Evolutionary conservation across 1,284 basidiomycete species (phyloP).

Genomic region (Tilletia setariae): DNA sequence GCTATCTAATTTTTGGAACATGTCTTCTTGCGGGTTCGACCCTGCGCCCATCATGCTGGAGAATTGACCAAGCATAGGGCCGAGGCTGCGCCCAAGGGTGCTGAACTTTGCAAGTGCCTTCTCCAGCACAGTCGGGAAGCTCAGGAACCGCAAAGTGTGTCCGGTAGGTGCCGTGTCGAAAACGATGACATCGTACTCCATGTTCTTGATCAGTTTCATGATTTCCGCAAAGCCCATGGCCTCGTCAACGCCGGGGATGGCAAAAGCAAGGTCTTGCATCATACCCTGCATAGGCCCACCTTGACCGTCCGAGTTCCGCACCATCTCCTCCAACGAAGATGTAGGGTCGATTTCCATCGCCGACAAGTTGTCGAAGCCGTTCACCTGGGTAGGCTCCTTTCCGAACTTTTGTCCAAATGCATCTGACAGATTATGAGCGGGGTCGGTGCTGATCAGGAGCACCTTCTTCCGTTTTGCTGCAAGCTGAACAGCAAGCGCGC

Average conservation of each 20-base stretch:
- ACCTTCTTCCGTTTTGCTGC: slow-evolving; percentile 49
- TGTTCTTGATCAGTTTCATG: slow-evolving; percentile 99
- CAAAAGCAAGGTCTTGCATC: slow-evolving; percentile 99
- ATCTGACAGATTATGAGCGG: slow-evolving; percentile 96
- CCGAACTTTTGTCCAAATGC: slow-evolving; percentile 99
- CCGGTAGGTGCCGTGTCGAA: slow-evolving; percentile 99
- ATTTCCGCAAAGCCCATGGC: slow-evolving; percentile 99
- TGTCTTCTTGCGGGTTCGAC: slow-evolving; percentile 64
- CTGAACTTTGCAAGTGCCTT: slow-evolving; percentile 95
- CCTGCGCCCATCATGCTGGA: slow-evolving; percentile 80
- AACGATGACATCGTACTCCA: slow-evolving; percentile 98
- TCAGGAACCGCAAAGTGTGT: slow-evolving; percentile 94
- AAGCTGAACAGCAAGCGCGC: slow-evolving; percentile 50
- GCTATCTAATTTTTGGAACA: slow-evolving; percentile 95
- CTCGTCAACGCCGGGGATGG: slow-evolving; percentile 98
- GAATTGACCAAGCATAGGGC: slow-evolving; percentile 92
- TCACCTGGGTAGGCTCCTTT: slow-evolving; percentile 98
- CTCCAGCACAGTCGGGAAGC: slow-evolving; percentile 94
- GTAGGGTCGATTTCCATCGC: slow-evolving; percentile 99
- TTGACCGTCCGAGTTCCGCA: slow-evolving; percentile 81
- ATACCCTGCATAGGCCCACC: slow-evolving; percentile 86
- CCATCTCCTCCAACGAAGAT: slow-evolving; percentile 96
- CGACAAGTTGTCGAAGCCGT: slow-evolving; percentile 91
- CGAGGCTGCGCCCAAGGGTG: slow-evolving; percentile 83
- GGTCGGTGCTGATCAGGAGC: slow-evolving; percentile 74